Evolutionary conservation across 164 flowering plant species (phyloP), one percentile per base, ranked within the genome.

Genomic region (Magnolia sinica): DNA sequence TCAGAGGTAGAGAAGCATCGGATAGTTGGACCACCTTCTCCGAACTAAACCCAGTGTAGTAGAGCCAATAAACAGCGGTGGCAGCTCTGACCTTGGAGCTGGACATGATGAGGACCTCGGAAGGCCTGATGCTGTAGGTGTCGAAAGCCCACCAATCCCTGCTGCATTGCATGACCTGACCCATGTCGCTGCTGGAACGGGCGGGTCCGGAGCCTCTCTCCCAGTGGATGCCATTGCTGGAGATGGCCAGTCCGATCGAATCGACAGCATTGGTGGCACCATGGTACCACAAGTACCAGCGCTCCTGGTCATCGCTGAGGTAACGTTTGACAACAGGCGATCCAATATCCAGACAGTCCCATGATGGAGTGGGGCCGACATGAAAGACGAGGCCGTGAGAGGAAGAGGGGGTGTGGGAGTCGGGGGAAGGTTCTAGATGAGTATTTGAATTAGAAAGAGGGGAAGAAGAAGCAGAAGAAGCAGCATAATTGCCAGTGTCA

Each of bases 251-350:
- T 9, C 98, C 98, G 31, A 91, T 82, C 0, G 89, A 84, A 79
- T 87, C 93, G 7, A 70, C 19, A 8, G 23, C 64, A 13, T 16
- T 20, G n/a, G 22, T 75, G 31, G 64, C 68, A 50, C 97, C 98
- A 61, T 89, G 84, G 79, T 94, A 91, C 98, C 98, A 94, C 97
- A 92, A 89, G 84, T 86, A 89, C 98, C 97, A 91, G 61, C 98
- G 81, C 82, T 94, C 98, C 77, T 91, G 94, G 16, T 94, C 91
- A 52, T 94, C 98, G 29, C 98, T 80, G 23, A 91, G 74, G 79
- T 79, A 94, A 77, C 98, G 86, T 78, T 88, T 92, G 77, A 94
- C 95, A 0, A 92, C 92, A 1, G 98, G 98, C 0, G 90, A 89
- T 19, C 97, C 96, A 50, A 92, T 76, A 63, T 88, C 96, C 11